Evolutionary conservation across 176 grass and related monocot species (phyloP), one percentile per base, ranked within the genome.

Genomic region (Eleusine coracana): DNA sequence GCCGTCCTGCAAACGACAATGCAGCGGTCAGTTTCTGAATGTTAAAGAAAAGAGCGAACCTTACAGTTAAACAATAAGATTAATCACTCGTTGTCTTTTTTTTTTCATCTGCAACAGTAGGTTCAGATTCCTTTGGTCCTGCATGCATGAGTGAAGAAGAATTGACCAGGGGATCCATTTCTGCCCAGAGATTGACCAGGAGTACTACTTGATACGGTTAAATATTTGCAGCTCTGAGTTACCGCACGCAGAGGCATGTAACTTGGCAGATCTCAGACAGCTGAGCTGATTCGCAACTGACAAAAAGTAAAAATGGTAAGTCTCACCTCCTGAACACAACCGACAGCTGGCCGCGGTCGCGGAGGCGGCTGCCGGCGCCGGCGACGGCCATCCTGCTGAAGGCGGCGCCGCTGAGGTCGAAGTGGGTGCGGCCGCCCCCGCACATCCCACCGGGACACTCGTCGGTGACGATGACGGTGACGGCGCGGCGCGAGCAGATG

Each of bases 331-430:
- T 85, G 81, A 86, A 99, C 1, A 96, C 73, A 29, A 99, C 77
- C 3, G 71, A 60, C 39, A 99, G 75, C 87, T 94, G 66, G 21
- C 93, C 96, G 1, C 85, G 91, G 87, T 99, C 90, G 21, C 96
- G 91, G 14, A 99, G 91, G 60, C 68, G 91, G 1, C 77, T 82
- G 8, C 87, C 91, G 63, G 72, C 80, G 45, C 93, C 91, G 6
- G 83, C 77, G 34, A 99, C 40, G 20, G 96, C 96, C 96, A 99
- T 94, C 87, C 92, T 68, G 82, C 96, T 80, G 85, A 88, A 99
- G 0, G 93, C 96, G 15, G 96, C 93, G 44, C 96, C 96, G 70
- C 96, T 99, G 87, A 99, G 90, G 78, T 99, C 96, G 83, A 99
- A 99, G 90, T 96, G 96, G 42, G 82, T 91, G 75, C 76, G 85